Evolutionary conservation across 192 early-diverging fungal genomes (phyloP).

Genomic region (Podila clonocystis): DNA sequence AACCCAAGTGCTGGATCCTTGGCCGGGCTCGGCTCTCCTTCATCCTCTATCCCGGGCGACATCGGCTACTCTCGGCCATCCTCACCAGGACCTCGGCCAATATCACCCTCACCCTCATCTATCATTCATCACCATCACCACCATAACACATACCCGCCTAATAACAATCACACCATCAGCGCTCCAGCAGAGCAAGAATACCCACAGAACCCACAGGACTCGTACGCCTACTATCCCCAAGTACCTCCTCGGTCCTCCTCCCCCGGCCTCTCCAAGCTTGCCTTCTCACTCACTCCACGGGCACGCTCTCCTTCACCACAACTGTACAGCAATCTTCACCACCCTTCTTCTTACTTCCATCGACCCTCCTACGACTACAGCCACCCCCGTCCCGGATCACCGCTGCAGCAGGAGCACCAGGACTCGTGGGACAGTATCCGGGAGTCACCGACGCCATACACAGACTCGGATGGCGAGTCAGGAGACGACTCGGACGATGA

Average conservation of each 20-base stretch:
- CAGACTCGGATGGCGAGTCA: conserved; percentile 10
- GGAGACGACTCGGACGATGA: conserved; percentile 27
- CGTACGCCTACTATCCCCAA: conserved; percentile 29
- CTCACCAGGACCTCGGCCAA: conserved; percentile 24
- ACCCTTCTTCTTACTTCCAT: conserved; percentile 27
- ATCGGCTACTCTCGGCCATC: conserved; percentile 23
- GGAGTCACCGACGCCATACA: conserved; percentile 16
- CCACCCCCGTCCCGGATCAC: conserved; percentile 34
- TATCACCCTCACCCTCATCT: conserved; percentile 8
- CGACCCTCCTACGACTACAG: conserved; percentile 21
- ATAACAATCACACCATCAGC: conserved; percentile 1
- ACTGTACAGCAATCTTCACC: conserved; percentile 18
- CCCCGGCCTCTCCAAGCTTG: conserved; percentile 22
- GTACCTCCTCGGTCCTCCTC: conserved; percentile 25
- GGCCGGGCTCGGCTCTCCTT: conserved; percentile 4
- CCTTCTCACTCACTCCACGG: conserved; percentile 28
- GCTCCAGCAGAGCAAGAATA: conserved; percentile 29
- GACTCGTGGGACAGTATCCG: conserved; percentile 29
- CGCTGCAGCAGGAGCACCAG: conserved; percentile 37
- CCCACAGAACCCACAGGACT: conserved; percentile 45
- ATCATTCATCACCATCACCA: background rate
- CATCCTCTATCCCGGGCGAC: conserved; percentile 23
- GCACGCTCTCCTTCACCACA: conserved; percentile 47
- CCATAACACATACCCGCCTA: background rate
- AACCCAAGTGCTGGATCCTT: conserved; percentile 16